These are phyloP conservation scores for Irpex sp. DNA, from an alignment of 1,284 basidiomycete genomes.

Conservation along the genomic window DNA sequence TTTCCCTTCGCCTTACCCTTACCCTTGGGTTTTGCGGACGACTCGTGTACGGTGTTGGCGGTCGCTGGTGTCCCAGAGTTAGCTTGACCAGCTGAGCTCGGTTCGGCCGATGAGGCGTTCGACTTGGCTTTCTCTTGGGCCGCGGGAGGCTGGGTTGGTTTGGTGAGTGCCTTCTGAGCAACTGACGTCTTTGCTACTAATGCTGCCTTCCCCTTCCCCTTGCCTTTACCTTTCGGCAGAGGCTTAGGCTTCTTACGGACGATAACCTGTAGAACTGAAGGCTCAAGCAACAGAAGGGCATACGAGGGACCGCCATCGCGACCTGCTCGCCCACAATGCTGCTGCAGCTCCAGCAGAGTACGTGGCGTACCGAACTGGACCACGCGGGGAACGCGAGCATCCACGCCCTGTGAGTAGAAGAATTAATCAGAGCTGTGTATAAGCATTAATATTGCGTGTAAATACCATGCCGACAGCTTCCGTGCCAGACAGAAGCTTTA, in stretches of 20 bases:
- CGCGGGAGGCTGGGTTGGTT: too few species aligned
- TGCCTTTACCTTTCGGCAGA: slow-evolving; percentile 2
- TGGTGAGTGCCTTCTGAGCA: too few species aligned
- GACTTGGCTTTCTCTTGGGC: too few species aligned
- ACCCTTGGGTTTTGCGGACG: not conserved
- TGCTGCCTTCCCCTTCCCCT: not conserved
- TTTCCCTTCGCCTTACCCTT: too few species aligned
- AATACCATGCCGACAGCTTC: slow-evolving; percentile 12
- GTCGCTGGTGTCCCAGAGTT: too few species aligned
- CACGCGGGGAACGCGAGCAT: slow-evolving; percentile 16
- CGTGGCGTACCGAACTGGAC: slow-evolving; percentile 11
- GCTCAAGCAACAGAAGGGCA: slow-evolving; percentile 14
- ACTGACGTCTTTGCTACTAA: too few species aligned
- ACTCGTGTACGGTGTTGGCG: not conserved
- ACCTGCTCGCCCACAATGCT: slow-evolving; percentile 12
- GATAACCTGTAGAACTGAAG: slow-evolving; percentile 4
- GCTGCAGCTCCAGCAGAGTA: slow-evolving; percentile 13
- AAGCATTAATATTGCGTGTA: not conserved
- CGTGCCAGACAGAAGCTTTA: slow-evolving; percentile 12
- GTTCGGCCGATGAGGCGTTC: too few species aligned
- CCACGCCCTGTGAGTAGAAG: slow-evolving; percentile 5
- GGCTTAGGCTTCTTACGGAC: not conserved
- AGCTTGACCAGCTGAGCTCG: too few species aligned
- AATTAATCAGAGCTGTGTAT: not conserved
- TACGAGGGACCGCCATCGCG: slow-evolving; percentile 10